Base-by-base conservation (phyloP, 2,329 filamentous ascomycete genomes). In the Plectosphaerella sp. region DNA sequence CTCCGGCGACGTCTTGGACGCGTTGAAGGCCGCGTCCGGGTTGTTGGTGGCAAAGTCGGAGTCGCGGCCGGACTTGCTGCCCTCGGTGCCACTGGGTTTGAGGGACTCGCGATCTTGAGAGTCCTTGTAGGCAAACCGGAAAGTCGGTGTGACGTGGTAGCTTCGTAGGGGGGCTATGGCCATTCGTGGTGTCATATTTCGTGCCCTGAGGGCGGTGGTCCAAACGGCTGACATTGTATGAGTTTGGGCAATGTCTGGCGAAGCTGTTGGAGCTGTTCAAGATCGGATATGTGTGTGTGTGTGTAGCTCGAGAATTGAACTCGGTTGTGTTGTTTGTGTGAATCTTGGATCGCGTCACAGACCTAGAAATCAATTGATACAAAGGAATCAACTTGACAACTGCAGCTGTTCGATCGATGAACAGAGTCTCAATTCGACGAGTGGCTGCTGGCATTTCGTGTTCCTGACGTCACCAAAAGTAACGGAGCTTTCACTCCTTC, bases 31-130 rank as follows among this genome's bases (percentile, higher is more conserved):
- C 0, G 84, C 78, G 42, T 84, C 75, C 4, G 73, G 65, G 52
- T 79, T 72, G 28, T 77, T 72, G 0, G 78, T 75, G 0, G 84
- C 78, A 12, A 72, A 70, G 43, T 80, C 76, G 45, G 84, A 75
- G 59, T 87, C 89, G 0, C 81, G 82, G 4, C 83, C 87, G 48
- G 82, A 84, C 63, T 86, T 83, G 52, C 82, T 82, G 68, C 86
- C 82, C 64, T 95, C 89, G 50, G 78, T 82, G 3, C 79, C 70
- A 35, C 81, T 75, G 0, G 87, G 83, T 53, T 87, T 81, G 35
- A 95, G 76, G 3, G 77, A 76, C 57, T 86, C 78, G 49, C 83
- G 79, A 63, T 86, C 77, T 58, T 79, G 74, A 48, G 72, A 67
- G 60, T 79, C 72, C 57, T 82, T 82, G 65, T 78, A 78, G 4